Evolutionary conservation across 495 filamentous ascomycete species (phyloP), one percentile per base, ranked within the genome.

Genomic region (Penicillium salamii): DNA sequence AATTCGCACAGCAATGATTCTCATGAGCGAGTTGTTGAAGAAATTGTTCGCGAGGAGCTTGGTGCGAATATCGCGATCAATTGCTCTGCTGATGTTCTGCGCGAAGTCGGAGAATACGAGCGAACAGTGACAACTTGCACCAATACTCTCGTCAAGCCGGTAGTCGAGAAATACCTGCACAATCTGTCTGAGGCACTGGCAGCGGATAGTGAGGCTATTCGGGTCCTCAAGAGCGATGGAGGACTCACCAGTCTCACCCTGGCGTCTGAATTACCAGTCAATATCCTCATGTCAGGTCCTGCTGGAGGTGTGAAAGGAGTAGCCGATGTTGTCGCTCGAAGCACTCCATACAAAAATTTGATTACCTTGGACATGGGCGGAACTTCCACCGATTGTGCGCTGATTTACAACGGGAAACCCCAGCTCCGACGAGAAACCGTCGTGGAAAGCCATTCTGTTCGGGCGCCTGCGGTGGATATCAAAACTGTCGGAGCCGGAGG

Each of bases 361-460:
- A 77, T 78, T 19, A 78, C 76, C 0, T 32, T 79, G 9, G 76
- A 79, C 40, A 78, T 79, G 74, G 75, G 76, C 8, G 76, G 75
- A 5, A 79, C 76, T 0, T 75, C 70, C 0, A 79, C 75, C 0
- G 76, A 79, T 39, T 69, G 70, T 42, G 74, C 76, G 0, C 52
- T 77, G 5, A 74, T 78, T 18, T 68, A 75, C 12, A 58, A 75
- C 12, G 70, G 70, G 3, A 62, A 70, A 40, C 74, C 70, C n/a
- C 71, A 64, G 8, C 53, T 78, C 7, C 70, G 75, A 32, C 67
- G 75, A 5, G 74, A 77, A 45, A 79, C 75, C 0, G 66, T 70
- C 0, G 66, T 78, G 1, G 74, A 62, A 1, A 59, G 69, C 18
- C 59, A 78, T 3, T 66, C 74, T n/a, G 74, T 79, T 21, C 70